Conservation (phyloP, 768 basidiomycete species). For the Gloeostereum incarnatum region DNA sequence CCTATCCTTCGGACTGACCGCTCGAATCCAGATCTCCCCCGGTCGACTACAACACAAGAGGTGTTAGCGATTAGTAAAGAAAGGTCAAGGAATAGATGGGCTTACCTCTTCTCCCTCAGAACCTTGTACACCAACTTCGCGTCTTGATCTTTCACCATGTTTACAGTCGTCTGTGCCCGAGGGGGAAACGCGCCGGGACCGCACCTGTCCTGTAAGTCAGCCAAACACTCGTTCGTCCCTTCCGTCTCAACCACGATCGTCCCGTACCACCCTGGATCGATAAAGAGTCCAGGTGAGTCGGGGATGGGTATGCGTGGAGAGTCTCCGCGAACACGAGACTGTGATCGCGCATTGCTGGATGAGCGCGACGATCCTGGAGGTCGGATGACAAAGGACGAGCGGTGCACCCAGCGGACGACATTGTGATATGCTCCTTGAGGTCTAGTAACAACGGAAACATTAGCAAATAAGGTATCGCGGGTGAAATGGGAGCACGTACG, state of each 20-base stretch:
- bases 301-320: constrained; percentile 42
- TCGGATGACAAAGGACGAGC: constrained; percentile 65
- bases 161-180: constrained; percentile 30
- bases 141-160: constrained; percentile 28
- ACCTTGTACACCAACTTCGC: constrained; percentile 58
- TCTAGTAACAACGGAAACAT: constrained; percentile 16
- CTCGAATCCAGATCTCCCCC: constrained; percentile 63
- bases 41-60: constrained; percentile 41
- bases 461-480: background rate
- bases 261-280: constrained; percentile 80
- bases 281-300: constrained; percentile 39
- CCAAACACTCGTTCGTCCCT: constrained; percentile 78
- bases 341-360: constrained; percentile 16
- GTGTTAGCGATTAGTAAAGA: constrained; percentile 3
- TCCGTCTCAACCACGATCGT: constrained; percentile 79
- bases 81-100: background rate
- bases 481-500: constrained; percentile 38
- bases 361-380: constrained; percentile 20
- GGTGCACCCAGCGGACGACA: constrained; percentile 80
- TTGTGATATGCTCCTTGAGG: constrained; percentile 73
- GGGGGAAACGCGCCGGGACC: constrained; percentile 60
- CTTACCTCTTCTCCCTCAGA: constrained; percentile 70
- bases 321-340: constrained; percentile 14
- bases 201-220: constrained; percentile 69
- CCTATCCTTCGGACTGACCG: constrained; percentile 59